Base-by-base conservation (phyloP, 768 basidiomycete species). In the Kwoniella europaea region DNA sequence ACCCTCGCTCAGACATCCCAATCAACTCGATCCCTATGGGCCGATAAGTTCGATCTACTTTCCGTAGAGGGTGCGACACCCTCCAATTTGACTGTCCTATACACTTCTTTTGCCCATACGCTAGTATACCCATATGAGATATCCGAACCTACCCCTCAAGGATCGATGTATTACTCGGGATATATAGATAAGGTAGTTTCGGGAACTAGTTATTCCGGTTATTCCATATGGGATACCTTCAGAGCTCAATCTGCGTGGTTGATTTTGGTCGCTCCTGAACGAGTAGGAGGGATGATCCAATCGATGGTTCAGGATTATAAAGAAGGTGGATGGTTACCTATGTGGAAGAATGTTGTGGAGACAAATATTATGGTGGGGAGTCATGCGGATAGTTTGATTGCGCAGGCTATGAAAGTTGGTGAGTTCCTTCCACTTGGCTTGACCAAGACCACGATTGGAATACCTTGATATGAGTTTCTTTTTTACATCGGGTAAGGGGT, bases 311-410 rank as follows among this genome's bases (percentile, higher is more conserved):
- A 90, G 62, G 91, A 93, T 78, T 94, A 89, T 74, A 82, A 86
- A 70, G 73, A 86, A 89, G 88, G 91, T 16, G 92, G 92, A 3
- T 92, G 92, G 91, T 84, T 93, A 46, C 92, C 92, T 0, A 92
- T 93, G 91, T 93, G 92, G 92, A 93, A 92, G 84, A 93, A 93
- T 71, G 87, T 93, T 15, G 88, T 91, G 27, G 89, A 93, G 78
- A 92, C 92, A 1, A 93, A 92, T 74, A 92, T 92, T 74, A 93
- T 93, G 92, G 88, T 92, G 16, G 90, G 86, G 10, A 92, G 91
- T 0, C 91, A 94, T 73, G 91, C 91, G 7, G 76, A 75, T 63
- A 53, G 59, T 24, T 60, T 78, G 24, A 74, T 78, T 46, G 75
- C 77, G 16, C 77, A 78, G 55, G 77, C 75, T 1, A 76, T 78